Percentiles rank a stretch among this genome's conserved stretches.
Evolutionary conservation across 2,329 filamentous ascomycete genomes (phyloP).

Genomic region (Pseudogymnoascus sp.): DNA sequence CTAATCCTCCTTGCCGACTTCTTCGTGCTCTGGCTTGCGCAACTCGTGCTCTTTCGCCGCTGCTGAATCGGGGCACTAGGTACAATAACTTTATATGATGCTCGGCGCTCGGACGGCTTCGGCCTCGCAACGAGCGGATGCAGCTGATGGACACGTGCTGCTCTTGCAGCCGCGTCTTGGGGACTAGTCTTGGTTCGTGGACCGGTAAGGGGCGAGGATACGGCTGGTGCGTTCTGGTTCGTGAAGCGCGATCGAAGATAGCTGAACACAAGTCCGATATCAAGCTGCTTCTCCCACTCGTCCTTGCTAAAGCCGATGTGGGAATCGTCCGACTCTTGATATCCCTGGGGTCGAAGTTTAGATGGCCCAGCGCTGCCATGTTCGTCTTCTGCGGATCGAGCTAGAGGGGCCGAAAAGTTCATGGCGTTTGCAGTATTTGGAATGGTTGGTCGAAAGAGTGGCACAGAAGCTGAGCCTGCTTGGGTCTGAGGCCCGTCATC

Average conservation of each 20-base stretch:
- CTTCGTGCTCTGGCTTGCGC: slow-evolving; percentile 79
- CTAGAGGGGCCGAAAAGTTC: not conserved
- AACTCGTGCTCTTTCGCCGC: slow-evolving; percentile 50
- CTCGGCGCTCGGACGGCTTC: slow-evolving; percentile 38
- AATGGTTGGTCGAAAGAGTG: slow-evolving; percentile 23
- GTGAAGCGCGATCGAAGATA: slow-evolving; percentile 73
- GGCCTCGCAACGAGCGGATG: slow-evolving; percentile 68
- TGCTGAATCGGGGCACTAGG: slow-evolving; percentile 40
- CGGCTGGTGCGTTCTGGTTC: slow-evolving; percentile 34
- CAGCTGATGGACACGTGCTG: slow-evolving; percentile 76
- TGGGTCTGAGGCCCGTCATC: slow-evolving; percentile 17
- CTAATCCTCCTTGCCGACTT: slow-evolving; percentile 59
- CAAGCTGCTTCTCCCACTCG: slow-evolving; percentile 84
- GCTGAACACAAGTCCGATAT: slow-evolving; percentile 83
- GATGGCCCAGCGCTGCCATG: not conserved
- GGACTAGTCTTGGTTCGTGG: slow-evolving; percentile 35
- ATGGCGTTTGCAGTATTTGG: not conserved
- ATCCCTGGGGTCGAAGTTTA: not conserved
- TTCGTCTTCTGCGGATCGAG: not conserved
- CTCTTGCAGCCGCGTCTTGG: slow-evolving; percentile 64
- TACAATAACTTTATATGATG: slow-evolving; percentile 44
- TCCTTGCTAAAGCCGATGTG: slow-evolving; percentile 19
- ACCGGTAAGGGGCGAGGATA: slow-evolving; percentile 31
- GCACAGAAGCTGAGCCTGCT: slow-evolving; percentile 9
- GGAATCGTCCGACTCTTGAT: slow-evolving; percentile 10